Evolutionary conservation across 164 flowering plant genomes (phyloP).

Genomic region (Amborella trichopoda): DNA sequence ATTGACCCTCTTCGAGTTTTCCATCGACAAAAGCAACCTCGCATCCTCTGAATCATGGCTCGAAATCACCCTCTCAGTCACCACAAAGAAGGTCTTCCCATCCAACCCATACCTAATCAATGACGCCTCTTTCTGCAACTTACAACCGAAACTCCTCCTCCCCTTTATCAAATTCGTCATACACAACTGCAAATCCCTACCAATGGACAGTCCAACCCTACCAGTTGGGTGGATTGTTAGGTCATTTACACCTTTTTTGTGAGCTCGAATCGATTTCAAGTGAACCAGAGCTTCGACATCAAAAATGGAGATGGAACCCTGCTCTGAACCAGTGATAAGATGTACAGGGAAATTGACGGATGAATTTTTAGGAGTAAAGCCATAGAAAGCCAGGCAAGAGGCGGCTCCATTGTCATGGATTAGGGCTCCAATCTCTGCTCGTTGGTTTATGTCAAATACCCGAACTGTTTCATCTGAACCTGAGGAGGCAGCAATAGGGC

Average conservation of each 20-base stretch:
- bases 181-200: conserved; percentile 61
- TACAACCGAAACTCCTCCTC: conserved; percentile 63
- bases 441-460: conserved; percentile 58
- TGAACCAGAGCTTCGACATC: conserved; percentile 77
- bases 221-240: conserved; percentile 67
- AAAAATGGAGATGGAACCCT: conserved; percentile 62
- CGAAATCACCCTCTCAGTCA: conserved; percentile 40
- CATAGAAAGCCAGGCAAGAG: conserved; percentile 62
- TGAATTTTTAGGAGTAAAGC: conserved; percentile 29
- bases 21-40: conserved; percentile 40
- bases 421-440: conserved; percentile 63
- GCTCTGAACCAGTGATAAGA: conserved; percentile 56
- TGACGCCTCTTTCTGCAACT: conserved; percentile 53
- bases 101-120: conserved; percentile 32
- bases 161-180: conserved; percentile 86
- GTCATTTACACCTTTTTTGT: conserved; percentile 48
- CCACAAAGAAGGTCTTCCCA: conserved; percentile 75
- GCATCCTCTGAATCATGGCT: conserved; percentile 84
- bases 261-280: conserved; percentile 44
- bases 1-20: conserved; percentile 42
- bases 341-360: conserved; percentile 65
- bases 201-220: conserved; percentile 58
- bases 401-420: conserved; percentile 41
- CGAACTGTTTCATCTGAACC: conserved; percentile 68
- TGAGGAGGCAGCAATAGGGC: conserved; percentile 67